These are phyloP conservation scores for Schoenoplectus triqueter DNA, from an alignment of 202 grass and related monocot species.

Conservation along the genomic window DNA sequence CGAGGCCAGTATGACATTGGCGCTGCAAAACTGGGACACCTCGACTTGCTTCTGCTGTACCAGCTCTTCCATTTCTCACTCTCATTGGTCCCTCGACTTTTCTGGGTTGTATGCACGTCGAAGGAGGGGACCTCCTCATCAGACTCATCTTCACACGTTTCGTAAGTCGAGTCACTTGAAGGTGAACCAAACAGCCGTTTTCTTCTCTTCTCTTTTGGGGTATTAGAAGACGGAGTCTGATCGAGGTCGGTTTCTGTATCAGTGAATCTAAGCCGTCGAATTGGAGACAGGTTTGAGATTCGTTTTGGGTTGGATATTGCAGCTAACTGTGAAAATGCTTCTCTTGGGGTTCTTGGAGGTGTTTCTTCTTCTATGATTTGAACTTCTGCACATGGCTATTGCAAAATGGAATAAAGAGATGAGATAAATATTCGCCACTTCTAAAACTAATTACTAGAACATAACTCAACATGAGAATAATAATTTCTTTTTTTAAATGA, in stretches of 20 bases:
- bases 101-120: slow-evolving; percentile 3
- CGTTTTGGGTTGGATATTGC: slow-evolving; percentile 49
- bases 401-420: slow-evolving; percentile 31
- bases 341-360: slow-evolving; percentile 78
- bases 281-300: slow-evolving; percentile 45
- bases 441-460: background rate
- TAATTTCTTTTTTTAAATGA: background rate
- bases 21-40: slow-evolving; percentile 37
- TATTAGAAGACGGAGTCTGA: slow-evolving; percentile 41
- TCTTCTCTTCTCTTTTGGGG: slow-evolving; percentile 51
- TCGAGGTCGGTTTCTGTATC: slow-evolving; percentile 51
- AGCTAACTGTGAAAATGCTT: slow-evolving; percentile 73
- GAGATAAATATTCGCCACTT: slow-evolving; percentile 25
- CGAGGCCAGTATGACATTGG: slow-evolving; percentile 84
- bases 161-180: slow-evolving; percentile 51
- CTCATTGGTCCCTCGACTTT: slow-evolving; percentile 23
- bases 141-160: slow-evolving; percentile 36
- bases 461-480: slow-evolving; percentile 2
- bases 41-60: slow-evolving; percentile 42
- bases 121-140: slow-evolving; percentile 35
- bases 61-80: slow-evolving; percentile 48
- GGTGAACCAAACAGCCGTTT: slow-evolving; percentile 50
- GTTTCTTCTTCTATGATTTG: slow-evolving; percentile 93
- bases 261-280: slow-evolving; percentile 46
- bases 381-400: slow-evolving; percentile 83